Percentiles rank a stretch among this genome's conserved stretches.
These are phyloP conservation scores for Mollisia scopiformis DNA, from an alignment of 2,329 filamentous ascomycete genomes.

Conservation along the genomic window DNA sequence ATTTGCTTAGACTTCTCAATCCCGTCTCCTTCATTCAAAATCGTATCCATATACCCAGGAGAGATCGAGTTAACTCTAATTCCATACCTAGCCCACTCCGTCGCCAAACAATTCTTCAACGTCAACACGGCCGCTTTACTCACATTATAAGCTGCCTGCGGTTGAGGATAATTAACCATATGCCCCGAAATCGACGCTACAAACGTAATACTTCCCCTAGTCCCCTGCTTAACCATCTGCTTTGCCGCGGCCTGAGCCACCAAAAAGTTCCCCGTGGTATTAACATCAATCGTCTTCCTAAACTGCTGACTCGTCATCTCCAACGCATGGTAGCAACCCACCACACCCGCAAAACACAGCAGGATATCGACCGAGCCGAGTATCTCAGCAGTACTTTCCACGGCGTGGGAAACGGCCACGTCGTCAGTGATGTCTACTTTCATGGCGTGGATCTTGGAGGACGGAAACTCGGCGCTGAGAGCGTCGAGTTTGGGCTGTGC, in stretches of 20 bases:
- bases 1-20: constrained; percentile 54
- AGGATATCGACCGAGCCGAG: constrained; percentile 52
- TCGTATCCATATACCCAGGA: constrained; percentile 71
- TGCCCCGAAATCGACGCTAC: constrained; percentile 71
- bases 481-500: constrained; percentile 44
- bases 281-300: constrained; percentile 69
- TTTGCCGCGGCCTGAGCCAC: constrained; percentile 65
- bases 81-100: constrained; percentile 73
- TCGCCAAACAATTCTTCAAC: constrained; percentile 66
- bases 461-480: constrained; percentile 58
- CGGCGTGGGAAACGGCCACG: constrained; percentile 46
- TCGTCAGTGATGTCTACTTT: constrained; percentile 63
- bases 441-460: constrained; percentile 50
- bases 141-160: constrained; percentile 73
- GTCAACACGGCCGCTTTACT: constrained; percentile 69
- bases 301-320: constrained; percentile 62
- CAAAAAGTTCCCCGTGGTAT: constrained; percentile 71
- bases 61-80: constrained; percentile 72
- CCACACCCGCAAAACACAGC: constrained; percentile 70
- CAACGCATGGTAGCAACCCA: constrained; percentile 62
- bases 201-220: constrained; percentile 65
- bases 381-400: constrained; percentile 42
- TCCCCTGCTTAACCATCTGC: constrained; percentile 51
- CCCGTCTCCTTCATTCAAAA: constrained; percentile 65
- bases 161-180: constrained; percentile 71